A percentile compares a stretch with the other conserved stretches of the same genome.
These are phyloP conservation scores for Vigna radiata DNA, from an alignment of 306 rosid species.

Conservation along the genomic window DNA sequence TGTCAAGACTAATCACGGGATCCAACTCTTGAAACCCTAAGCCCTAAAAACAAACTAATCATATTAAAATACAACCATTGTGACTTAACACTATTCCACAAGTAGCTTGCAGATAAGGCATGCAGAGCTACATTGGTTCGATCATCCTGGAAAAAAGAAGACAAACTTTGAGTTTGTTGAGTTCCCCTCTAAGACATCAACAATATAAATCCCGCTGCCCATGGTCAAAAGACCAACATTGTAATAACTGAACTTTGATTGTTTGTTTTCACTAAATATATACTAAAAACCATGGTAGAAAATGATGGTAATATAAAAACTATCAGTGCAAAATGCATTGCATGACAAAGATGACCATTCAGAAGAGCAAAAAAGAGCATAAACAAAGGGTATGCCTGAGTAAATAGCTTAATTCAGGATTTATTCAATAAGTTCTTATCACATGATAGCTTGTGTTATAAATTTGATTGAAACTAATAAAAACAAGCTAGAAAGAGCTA, in stretches of 20 bases:
- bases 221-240: conserved; percentile 8
- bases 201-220: not conserved
- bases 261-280: conserved; percentile 1
- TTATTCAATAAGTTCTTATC: not conserved
- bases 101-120: conserved; percentile 25
- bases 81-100: conserved; percentile 15
- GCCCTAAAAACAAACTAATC: conserved; percentile 19
- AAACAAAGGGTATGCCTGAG: not conserved
- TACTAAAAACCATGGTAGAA: not conserved
- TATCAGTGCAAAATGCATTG: not conserved
- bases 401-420: not conserved
- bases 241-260: conserved; percentile 1
- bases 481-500: not conserved
- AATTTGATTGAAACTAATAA: not conserved
- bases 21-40: conserved; percentile 18
- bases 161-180: not conserved
- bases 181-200: not conserved
- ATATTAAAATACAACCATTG: conserved; percentile 6
- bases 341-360: too few species aligned
- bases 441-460: not conserved
- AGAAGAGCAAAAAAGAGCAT: conserved; percentile 1
- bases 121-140: conserved; percentile 14
- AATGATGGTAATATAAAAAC: conserved; percentile 1
- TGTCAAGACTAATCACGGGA: not conserved
- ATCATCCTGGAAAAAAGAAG: not conserved